A percentile compares a stretch with the other conserved stretches of the same genome.
phyloP scores from a whole-genome alignment of 306 rosid species.

The Pterocarpus santalinus region DNA sequence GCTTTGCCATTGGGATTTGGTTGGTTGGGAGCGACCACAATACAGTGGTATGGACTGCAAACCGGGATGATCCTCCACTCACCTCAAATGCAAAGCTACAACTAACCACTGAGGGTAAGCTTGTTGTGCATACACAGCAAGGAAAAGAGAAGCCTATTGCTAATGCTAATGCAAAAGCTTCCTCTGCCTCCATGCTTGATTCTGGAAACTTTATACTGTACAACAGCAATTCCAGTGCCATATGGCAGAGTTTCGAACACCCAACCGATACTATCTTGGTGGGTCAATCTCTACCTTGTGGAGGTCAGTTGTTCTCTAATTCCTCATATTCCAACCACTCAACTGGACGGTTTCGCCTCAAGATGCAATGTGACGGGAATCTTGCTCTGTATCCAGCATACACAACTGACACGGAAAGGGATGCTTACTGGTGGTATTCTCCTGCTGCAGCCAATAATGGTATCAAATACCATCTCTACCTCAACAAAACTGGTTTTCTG shows the following conservation, averaged over 20 bases:
- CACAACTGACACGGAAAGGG: neutral
- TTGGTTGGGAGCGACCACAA: neutral
- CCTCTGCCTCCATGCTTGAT: conserved; percentile 55
- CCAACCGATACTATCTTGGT: conserved; percentile 49
- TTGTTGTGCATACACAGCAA: conserved; percentile 6
- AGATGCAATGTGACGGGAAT: conserved; percentile 48
- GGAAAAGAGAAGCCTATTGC: conserved; percentile 35
- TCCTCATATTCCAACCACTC: neutral
- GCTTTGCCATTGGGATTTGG: conserved; percentile 47
- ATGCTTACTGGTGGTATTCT: conserved; percentile 46
- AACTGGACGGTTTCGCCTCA: conserved; percentile 38
- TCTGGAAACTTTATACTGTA: conserved; percentile 53
- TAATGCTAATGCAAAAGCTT: conserved; percentile 19
- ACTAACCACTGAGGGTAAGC: conserved; percentile 40
- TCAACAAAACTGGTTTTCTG: conserved; percentile 31
- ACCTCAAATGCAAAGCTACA: conserved; percentile 40
- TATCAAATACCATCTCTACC: neutral
- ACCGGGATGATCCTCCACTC: conserved; percentile 43
- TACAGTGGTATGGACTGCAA: conserved; percentile 50
- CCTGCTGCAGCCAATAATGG: rapidly evolving
- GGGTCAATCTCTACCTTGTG: conserved; percentile 36
- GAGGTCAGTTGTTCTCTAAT: conserved; percentile 21
- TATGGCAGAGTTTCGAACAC: conserved; percentile 57
- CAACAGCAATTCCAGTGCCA: neutral
- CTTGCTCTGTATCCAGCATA: conserved; percentile 48